phyloP scores from a whole-genome alignment of 2,329 filamentous ascomycete genomes.

The Trichoderma harzianum region DNA sequence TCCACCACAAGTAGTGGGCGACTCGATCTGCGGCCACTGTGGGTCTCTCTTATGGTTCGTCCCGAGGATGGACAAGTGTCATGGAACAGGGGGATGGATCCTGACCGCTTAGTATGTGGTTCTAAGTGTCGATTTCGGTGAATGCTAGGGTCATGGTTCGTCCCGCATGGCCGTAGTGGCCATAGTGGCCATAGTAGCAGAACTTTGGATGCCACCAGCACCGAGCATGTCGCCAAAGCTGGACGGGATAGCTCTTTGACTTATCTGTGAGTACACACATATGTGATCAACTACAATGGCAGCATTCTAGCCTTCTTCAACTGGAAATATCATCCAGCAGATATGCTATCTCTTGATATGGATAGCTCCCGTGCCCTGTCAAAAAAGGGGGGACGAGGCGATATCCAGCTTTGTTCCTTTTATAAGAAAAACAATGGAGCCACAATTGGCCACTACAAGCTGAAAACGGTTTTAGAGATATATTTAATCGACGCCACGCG shows the following conservation, averaged over 20 bases:
- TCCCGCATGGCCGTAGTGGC: slow-evolving; percentile 5
- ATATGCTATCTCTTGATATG: neutral
- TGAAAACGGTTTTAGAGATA: neutral
- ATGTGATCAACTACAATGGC: neutral
- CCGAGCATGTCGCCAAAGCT: neutral
- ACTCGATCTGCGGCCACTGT: slow-evolving; percentile 41
- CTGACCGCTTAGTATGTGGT: slow-evolving; percentile 29
- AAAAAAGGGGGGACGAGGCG: neutral
- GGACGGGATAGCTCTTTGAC: slow-evolving; percentile 1
- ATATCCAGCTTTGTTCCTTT: neutral
- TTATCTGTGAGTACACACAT: neutral
- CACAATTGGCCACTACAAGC: neutral
- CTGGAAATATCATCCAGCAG: neutral
- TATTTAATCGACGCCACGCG: neutral
- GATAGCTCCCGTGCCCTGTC: neutral
- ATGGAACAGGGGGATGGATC: slow-evolving; percentile 30
- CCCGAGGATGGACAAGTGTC: slow-evolving; percentile 38
- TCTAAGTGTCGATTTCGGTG: slow-evolving; percentile 35
- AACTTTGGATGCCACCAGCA: neutral
- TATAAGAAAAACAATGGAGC: neutral
- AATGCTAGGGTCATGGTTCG: slow-evolving; percentile 35
- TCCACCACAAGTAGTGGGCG: slow-evolving; percentile 27
- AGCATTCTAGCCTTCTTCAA: neutral
- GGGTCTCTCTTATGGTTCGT: slow-evolving; percentile 38
- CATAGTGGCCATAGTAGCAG: slow-evolving; percentile 8